Percentiles rank a stretch among this genome's conserved stretches.
Evolutionary conservation across 176 grass and related monocot species (phyloP).

Genomic region (Tillandsia fasciculata): DNA sequence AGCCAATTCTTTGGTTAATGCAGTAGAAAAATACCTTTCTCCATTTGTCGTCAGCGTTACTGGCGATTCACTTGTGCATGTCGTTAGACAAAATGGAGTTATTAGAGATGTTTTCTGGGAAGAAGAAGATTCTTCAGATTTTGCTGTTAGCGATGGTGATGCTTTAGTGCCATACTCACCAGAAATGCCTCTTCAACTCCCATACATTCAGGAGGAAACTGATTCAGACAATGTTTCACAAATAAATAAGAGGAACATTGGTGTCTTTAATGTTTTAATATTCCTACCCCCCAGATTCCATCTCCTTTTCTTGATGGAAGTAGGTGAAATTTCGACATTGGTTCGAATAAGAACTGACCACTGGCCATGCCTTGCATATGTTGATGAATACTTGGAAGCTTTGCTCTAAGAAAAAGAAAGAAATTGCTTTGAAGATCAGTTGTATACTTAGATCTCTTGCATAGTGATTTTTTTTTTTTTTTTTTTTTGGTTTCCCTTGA

Average conservation of each 20-base stretch:
- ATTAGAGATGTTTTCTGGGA: conserved; percentile 65
- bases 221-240: conserved; percentile 17
- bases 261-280: conserved; percentile 56
- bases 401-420: conserved; percentile 39
- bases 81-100: conserved; percentile 55
- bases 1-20: conserved; percentile 53
- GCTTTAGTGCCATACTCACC: conserved; percentile 67
- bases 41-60: conserved; percentile 58
- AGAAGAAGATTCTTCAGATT: conserved; percentile 33
- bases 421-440: conserved; percentile 16
- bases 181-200: conserved; percentile 41
- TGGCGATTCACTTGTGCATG: conserved; percentile 49
- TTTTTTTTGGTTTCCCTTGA: not conserved
- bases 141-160: conserved; percentile 29
- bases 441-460: conserved; percentile 42
- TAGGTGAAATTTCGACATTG: conserved; percentile 61
- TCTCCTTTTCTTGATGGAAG: conserved; percentile 94
- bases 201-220: conserved; percentile 22
- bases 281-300: conserved; percentile 88
- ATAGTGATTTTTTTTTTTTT: conserved; percentile 21
- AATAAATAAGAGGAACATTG: conserved; percentile 53
- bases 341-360: conserved; percentile 87
- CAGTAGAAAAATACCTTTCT: conserved; percentile 65
- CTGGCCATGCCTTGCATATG: conserved; percentile 94
- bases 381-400: conserved; percentile 95